Base-by-base conservation (phyloP, 768 basidiomycete genomes). In the Termitomyces sp. region DNA sequence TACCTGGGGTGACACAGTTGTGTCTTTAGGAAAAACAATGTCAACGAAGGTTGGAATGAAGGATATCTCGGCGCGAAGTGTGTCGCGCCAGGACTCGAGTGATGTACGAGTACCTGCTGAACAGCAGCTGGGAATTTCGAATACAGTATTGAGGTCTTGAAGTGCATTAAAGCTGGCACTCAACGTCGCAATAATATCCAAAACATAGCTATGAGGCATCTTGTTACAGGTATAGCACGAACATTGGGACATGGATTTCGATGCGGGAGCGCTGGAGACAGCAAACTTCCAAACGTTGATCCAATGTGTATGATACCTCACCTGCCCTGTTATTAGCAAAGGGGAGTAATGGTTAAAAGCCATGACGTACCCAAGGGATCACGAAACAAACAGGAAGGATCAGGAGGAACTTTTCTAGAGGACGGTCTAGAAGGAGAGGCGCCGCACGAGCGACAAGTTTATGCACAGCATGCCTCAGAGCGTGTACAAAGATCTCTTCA, bases 401-500 rank as follows among this genome's bases (percentile, higher is more conserved):
- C 9, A 9, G 14, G 16, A 56, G 4, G 4, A 60, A 10, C 23
- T 43, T 45, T 27, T 60, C 55, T 23, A 53, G 23, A 2, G 59
- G 42, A n/a, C 32, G 40, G 48, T 48, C 50, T 7, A 60, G 37
- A 14, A 60, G 32, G 12, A 53, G 27, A 25, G 45, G 55, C 23
- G 51, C 29, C 31, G 55, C 59, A 3, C 32, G 45, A 53, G 19
- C 19, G 10, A 40, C 29, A 3, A 60, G 50, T n/a, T 41, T 56
- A 5, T 35, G 31, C 6, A 52, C 41, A 2, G n/a, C 25, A 47
- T 60, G 51, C 29, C 31, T 56, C 3, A 60, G n/a, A 7, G 31
- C 59, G 21, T 60, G 59, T 37, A 47, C 11, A 23, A 60, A 17
- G 7, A 60, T 60, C 7, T 31, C 37, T 42, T 60, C 55, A 21